Evolutionary conservation across 2,329 filamentous ascomycete genomes (phyloP).

Genomic region (Fusarium sp.): DNA sequence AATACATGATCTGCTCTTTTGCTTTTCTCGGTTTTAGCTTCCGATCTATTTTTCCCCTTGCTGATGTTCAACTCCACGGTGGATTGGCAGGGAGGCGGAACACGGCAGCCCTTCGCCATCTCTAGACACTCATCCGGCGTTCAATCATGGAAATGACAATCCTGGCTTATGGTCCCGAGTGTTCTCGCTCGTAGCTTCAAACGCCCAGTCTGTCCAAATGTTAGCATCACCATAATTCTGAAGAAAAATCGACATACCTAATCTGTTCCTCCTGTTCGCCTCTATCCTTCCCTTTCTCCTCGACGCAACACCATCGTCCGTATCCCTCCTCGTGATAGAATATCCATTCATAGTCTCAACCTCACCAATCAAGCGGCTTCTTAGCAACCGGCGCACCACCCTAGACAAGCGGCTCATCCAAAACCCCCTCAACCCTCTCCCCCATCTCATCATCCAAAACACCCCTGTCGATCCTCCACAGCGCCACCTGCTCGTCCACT

Average conservation of each 20-base stretch:
- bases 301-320: no score
- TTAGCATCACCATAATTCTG: not conserved
- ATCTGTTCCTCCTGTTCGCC: not conserved
- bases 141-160: not conserved
- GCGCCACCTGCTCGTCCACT: conserved; percentile 47
- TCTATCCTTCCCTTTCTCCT: not conserved
- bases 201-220: not conserved
- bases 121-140: not conserved
- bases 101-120: not conserved
- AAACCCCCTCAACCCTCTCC: conserved; percentile 43
- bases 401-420: conserved; percentile 46
- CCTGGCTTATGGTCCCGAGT: not conserved
- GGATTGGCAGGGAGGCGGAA: not conserved
- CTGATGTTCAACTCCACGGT: not conserved
- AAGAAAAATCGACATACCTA: not conserved
- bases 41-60: not conserved
- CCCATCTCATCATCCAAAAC: conserved; percentile 51
- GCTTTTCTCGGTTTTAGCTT: not conserved
- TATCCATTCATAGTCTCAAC: not conserved
- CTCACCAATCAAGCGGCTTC: conserved; percentile 56
- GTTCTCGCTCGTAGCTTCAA: not conserved
- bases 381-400: conserved; percentile 42
- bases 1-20: not conserved
- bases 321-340: not conserved
- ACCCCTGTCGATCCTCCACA: conserved; percentile 51